Conservation (phyloP, 768 basidiomycete genomes). For the Tylopilus balloui region DNA sequence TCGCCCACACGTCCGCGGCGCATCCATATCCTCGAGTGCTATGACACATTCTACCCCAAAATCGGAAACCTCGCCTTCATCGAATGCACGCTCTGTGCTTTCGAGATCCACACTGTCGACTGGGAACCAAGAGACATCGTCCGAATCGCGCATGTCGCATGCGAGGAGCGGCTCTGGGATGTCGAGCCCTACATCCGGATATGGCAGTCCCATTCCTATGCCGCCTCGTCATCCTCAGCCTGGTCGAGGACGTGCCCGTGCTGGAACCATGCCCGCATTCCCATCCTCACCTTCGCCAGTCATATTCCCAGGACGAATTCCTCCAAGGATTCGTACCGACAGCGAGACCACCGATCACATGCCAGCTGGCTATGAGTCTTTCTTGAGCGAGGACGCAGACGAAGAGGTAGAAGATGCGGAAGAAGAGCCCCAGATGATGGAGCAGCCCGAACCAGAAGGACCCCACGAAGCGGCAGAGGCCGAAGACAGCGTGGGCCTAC, state of each 20-base stretch:
- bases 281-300: constrained; percentile 36
- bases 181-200: constrained; percentile 35
- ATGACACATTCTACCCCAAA: constrained; percentile 38
- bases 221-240: constrained; percentile 44
- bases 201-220: constrained; percentile 41
- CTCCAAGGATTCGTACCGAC: constrained; percentile 25
- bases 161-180: constrained; percentile 35
- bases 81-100: constrained; percentile 37
- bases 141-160: constrained; percentile 53
- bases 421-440: constrained; percentile 36
- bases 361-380: constrained; percentile 29
- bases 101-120: constrained; percentile 55
- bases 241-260: constrained; percentile 35
- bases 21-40: constrained; percentile 38
- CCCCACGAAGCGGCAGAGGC: constrained; percentile 58
- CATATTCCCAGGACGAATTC: constrained; percentile 25
- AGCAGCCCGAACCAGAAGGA: constrained; percentile 47
- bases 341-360: constrained; percentile 29
- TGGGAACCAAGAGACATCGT: constrained; percentile 53
- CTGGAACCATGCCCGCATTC: constrained; percentile 37
- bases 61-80: constrained; percentile 36
- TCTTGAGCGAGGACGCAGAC: constrained; percentile 31
- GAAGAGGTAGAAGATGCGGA: constrained; percentile 32
- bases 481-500: constrained; percentile 57
- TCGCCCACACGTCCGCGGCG: constrained; percentile 40